These are phyloP conservation scores for Corinectria fuckeliana DNA, from an alignment of 2,329 filamentous ascomycete species.

Conservation along the genomic window DNA sequence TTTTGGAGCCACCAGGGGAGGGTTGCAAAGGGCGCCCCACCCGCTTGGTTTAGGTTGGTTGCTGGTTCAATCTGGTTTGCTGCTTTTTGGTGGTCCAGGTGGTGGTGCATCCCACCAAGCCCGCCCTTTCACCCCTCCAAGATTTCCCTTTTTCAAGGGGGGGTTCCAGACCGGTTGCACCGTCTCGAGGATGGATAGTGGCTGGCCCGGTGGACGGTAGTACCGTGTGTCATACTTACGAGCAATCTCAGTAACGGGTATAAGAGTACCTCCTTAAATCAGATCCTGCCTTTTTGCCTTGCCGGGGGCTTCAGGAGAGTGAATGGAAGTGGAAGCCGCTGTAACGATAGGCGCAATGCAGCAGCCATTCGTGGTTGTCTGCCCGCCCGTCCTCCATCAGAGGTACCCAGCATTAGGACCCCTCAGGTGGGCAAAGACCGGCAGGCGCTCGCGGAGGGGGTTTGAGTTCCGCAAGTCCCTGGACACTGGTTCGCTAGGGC, in stretches of 20 bases:
- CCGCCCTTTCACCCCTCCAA: conserved; percentile 1
- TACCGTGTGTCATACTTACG: neutral
- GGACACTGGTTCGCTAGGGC: neutral
- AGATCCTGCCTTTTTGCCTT: conserved; percentile 5
- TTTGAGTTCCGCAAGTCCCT: neutral
- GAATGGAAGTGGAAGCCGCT: neutral
- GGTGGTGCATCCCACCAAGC: neutral
- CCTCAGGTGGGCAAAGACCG: neutral
- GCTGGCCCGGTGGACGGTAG: neutral
- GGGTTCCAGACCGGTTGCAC: conserved; percentile 2
- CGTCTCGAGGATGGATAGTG: conserved; percentile 11
- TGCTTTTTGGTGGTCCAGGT: no score
- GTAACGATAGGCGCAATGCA: neutral
- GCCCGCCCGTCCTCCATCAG: neutral
- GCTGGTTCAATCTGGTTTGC: neutral
- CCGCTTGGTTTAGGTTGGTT: conserved; percentile 9
- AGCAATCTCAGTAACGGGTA: conserved; percentile 18
- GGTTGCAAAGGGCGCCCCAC: conserved; percentile 17
- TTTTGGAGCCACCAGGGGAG: conserved; percentile 41
- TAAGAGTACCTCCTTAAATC: conserved; percentile 16
- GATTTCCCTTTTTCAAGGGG: conserved; percentile 16
- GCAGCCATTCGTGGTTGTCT: neutral
- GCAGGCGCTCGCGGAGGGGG: neutral
- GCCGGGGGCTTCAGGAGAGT: neutral
- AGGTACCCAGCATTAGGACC: neutral